These are phyloP conservation scores for Claviceps arundinis DNA, from an alignment of 2,329 filamentous ascomycete species.

Conservation along the genomic window DNA sequence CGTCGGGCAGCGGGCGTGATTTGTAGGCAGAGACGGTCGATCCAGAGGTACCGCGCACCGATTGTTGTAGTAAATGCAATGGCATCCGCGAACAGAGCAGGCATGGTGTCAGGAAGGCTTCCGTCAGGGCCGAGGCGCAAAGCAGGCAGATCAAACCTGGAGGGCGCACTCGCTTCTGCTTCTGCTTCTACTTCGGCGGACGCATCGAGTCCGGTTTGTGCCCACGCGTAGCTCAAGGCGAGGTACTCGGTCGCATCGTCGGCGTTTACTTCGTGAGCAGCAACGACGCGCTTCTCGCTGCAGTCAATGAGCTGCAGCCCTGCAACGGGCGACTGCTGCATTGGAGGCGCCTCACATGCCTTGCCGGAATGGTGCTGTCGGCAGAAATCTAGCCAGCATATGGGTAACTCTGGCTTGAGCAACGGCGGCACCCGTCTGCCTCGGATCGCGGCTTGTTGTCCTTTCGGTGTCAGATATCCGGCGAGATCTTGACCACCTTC, in stretches of 20 bases:
- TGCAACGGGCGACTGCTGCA: conserved; percentile 9
- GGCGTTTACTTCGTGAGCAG: conserved; percentile 14
- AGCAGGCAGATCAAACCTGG: neutral
- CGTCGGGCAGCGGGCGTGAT: conserved; percentile 13
- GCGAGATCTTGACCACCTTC: conserved; percentile 13
- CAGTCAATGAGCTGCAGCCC: conserved; percentile 22
- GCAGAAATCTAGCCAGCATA: conserved; percentile 24
- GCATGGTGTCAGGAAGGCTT: conserved; percentile 14
- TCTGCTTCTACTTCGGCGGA: conserved; percentile 1
- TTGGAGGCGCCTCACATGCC: conserved; percentile 9
- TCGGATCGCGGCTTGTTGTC: conserved; percentile 11
- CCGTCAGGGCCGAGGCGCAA: conserved; percentile 1
- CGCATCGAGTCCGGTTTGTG: conserved; percentile 10
- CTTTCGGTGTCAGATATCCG: conserved; percentile 2
- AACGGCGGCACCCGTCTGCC: conserved; percentile 20
- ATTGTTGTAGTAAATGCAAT: conserved; percentile 18
- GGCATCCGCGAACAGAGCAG: conserved; percentile 20
- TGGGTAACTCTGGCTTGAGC: conserved; percentile 17
- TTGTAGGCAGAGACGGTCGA: conserved; percentile 23
- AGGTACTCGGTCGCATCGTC: conserved; percentile 16
- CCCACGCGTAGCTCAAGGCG: conserved; percentile 24
- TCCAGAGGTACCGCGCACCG: conserved; percentile 24
- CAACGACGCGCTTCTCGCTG: conserved; percentile 15
- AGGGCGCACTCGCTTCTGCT: too few species aligned
- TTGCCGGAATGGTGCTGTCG: conserved; percentile 15